phyloP scores from a whole-genome alignment of 257 asterid species.

The Nicotiana sylvestris region DNA sequence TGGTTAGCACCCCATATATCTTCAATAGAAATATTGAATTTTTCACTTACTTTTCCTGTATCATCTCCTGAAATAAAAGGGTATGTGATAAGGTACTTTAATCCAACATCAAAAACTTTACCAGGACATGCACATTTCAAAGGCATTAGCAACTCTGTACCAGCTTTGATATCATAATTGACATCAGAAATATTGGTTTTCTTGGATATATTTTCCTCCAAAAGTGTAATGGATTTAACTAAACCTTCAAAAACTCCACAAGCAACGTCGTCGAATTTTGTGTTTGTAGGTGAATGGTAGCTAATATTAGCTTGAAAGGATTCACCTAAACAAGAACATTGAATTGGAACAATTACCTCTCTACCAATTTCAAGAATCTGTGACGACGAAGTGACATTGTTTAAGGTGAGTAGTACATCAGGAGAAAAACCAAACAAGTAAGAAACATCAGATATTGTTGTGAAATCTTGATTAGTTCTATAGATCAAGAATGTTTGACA shows the following conservation, averaged over 20 bases:
- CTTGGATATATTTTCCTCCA: slow-evolving; percentile 22
- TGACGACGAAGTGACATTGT: slow-evolving; percentile 26
- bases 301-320: slow-evolving; percentile 33
- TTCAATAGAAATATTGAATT: slow-evolving; percentile 42
- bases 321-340: slow-evolving; percentile 41
- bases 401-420: slow-evolving; percentile 24
- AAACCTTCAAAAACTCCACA: slow-evolving; percentile 56
- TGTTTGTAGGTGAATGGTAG: slow-evolving; percentile 20
- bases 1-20: slow-evolving; percentile 46
- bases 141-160: slow-evolving; percentile 39
- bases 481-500: slow-evolving; percentile 53
- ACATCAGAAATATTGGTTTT: not conserved
- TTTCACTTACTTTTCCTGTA: slow-evolving; percentile 29
- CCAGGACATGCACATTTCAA: no score
- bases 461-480: slow-evolving; percentile 31
- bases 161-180: slow-evolving; percentile 13
- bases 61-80: slow-evolving; percentile 46
- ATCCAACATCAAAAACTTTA: not conserved
- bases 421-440: slow-evolving; percentile 32
- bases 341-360: slow-evolving; percentile 29
- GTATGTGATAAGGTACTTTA: slow-evolving; percentile 51
- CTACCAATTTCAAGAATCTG: slow-evolving; percentile 24
- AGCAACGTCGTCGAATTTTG: slow-evolving; percentile 27
- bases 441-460: slow-evolving; percentile 39
- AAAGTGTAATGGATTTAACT: slow-evolving; percentile 40